These are phyloP conservation scores for Physaria fendleri DNA, from an alignment of 345 rosid genomes.

Conservation along the genomic window DNA sequence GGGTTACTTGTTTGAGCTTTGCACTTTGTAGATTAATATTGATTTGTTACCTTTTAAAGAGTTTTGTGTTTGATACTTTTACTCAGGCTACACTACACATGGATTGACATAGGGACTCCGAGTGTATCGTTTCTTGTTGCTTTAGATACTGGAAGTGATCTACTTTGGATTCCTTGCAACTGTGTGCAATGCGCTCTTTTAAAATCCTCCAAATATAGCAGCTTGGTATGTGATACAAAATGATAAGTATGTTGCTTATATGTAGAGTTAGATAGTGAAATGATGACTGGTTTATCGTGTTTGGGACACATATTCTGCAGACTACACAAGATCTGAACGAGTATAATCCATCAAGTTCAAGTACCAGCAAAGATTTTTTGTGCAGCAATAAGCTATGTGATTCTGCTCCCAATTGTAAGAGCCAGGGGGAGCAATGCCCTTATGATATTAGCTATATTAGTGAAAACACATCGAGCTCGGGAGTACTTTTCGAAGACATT, in stretches of 20 bases:
- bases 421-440: constrained; percentile 59
- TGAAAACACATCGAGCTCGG: constrained; percentile 69
- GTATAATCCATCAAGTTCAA: constrained; percentile 65
- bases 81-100: constrained; percentile 68
- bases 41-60: background rate
- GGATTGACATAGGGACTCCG: constrained; percentile 83
- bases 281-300: constrained; percentile 61
- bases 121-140: constrained; percentile 79
- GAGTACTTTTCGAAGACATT: constrained; percentile 64
- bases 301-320: constrained; percentile 97
- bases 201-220: constrained; percentile 51
- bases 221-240: constrained; percentile 43
- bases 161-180: constrained; percentile 86
- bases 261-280: constrained; percentile 1
- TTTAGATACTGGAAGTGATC: constrained; percentile 75
- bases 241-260: constrained; percentile 4
- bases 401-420: constrained; percentile 44
- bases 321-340: constrained; percentile 73
- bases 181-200: constrained; percentile 76
- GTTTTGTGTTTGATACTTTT: background rate
- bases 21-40: background rate
- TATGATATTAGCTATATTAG: constrained; percentile 45
- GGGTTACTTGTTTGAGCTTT: background rate
- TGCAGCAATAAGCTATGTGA: constrained; percentile 74
- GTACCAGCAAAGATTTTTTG: constrained; percentile 59